Percentiles rank a stretch among this genome's conserved stretches.
These are phyloP conservation scores for Zygosaccharomyces rouxii DNA, from an alignment of 805 yeast species.

Conservation along the genomic window DNA sequence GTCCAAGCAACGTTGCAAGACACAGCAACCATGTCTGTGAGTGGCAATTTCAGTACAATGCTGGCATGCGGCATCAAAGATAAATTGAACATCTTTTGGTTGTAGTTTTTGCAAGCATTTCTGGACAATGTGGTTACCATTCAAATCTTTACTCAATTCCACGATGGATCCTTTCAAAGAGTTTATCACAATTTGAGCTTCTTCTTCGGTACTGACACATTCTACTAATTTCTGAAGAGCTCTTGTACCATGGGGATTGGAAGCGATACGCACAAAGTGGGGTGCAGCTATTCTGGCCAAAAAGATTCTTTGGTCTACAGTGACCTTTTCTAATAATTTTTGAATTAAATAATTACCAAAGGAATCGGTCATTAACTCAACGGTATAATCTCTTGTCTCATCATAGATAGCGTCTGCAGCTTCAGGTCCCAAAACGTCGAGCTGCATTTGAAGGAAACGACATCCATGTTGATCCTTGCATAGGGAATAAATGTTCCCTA, in stretches of 20 bases:
- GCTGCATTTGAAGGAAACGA: constrained; percentile 81
- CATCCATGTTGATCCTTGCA: constrained; percentile 98
- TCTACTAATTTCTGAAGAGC: constrained; percentile 92
- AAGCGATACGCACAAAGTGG: constrained; percentile 71
- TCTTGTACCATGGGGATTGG: constrained; percentile 94
- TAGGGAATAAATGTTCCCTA: constrained; percentile 68
- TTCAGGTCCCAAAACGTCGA: constrained; percentile 57
- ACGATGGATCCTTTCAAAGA: constrained; percentile 70
- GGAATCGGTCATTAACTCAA: constrained; percentile 90
- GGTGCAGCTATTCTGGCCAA: constrained; percentile 70
- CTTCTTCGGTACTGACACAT: constrained; percentile 66
- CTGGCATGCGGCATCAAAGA: constrained; percentile 75
- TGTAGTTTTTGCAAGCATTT: constrained; percentile 75
- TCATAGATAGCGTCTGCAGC: constrained; percentile 74
- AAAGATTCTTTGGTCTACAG: constrained; percentile 60
- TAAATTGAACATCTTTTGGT: constrained; percentile 73
- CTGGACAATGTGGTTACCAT: constrained; percentile 96
- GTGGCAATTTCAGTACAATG: constrained; percentile 81
- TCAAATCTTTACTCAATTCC: constrained; percentile 75
- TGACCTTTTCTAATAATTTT: constrained; percentile 75
- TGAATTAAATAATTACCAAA: constrained; percentile 96
- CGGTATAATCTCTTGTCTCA: constrained; percentile 71
- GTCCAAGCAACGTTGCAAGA: constrained; percentile 89
- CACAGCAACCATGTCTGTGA: constrained; percentile 97
- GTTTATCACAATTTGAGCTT: constrained; percentile 57